Percentiles rank a stretch among this genome's conserved stretches.
phyloP scores from a whole-genome alignment of 495 filamentous ascomycete genomes.

The Aspergillus cavernicola region DNA sequence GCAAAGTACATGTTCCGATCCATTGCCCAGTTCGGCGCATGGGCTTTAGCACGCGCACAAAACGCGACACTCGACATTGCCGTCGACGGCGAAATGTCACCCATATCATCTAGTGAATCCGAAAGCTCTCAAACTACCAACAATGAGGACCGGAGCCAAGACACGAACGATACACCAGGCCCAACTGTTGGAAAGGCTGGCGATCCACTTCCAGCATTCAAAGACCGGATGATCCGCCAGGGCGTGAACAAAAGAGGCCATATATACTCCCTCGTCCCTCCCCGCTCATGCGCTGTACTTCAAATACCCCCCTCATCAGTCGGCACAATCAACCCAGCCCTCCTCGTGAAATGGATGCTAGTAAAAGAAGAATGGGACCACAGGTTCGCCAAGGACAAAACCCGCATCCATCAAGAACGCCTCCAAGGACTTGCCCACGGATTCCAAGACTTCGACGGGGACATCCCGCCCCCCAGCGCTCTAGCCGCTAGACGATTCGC shows the following conservation, averaged over 20 bases:
- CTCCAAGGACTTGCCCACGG: constrained; percentile 66
- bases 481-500: constrained; percentile 65
- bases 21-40: constrained; percentile 87
- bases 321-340: constrained; percentile 73
- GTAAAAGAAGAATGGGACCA: constrained; percentile 67
- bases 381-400: constrained; percentile 62
- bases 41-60: constrained; percentile 82
- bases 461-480: constrained; percentile 78
- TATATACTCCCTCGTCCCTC: constrained; percentile 61
- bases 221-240: constrained; percentile 86
- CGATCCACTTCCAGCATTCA: constrained; percentile 74
- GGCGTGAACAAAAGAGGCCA: constrained; percentile 72
- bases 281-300: constrained; percentile 58
- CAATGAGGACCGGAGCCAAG: constrained; percentile 22
- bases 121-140: constrained; percentile 30
- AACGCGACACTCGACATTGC: constrained; percentile 72
- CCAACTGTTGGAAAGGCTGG: constrained; percentile 69
- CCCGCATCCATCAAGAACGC: constrained; percentile 63
- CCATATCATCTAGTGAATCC: constrained; percentile 60
- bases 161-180: constrained; percentile 6
- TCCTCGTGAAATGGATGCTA: constrained; percentile 78
- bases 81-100: constrained; percentile 71
- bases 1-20: constrained; percentile 92
- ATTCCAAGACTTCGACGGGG: constrained; percentile 66
- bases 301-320: constrained; percentile 58